phyloP scores from a whole-genome alignment of 805 yeast genomes.

The Tetrapisispora pingtungensis region DNA sequence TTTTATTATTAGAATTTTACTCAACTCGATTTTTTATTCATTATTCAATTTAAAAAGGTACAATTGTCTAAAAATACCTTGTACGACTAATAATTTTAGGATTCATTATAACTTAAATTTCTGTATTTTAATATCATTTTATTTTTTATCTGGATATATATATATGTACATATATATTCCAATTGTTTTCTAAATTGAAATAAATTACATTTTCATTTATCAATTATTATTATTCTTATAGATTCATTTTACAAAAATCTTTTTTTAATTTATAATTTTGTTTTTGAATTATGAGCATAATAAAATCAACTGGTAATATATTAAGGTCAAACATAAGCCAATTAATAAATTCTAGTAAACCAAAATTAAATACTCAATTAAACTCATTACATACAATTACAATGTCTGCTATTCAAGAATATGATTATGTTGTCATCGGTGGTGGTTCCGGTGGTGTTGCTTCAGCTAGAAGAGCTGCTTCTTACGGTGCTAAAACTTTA shows the following conservation, averaged over 20 bases:
- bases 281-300: background rate
- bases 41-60: too few relatives aligned
- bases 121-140: too few relatives aligned
- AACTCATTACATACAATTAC: constrained; percentile 9
- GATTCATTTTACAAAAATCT: background rate
- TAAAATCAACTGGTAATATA: background rate
- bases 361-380: background rate
- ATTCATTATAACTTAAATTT: too few relatives aligned
- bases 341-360: constrained; percentile 1
- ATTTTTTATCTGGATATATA: too few relatives aligned
- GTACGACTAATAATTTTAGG: too few relatives aligned
- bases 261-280: background rate
- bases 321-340: background rate
- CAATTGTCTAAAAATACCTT: too few relatives aligned
- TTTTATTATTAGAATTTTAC: too few relatives aligned
- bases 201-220: background rate
- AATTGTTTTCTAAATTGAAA: too few relatives aligned
- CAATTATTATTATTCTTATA: background rate
- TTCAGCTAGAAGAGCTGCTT: constrained; percentile 94
- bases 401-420: constrained; percentile 47
- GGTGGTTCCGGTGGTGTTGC: constrained; percentile 99
- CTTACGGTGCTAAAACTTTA: constrained; percentile 80
- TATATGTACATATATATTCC: background rate
- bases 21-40: too few relatives aligned
- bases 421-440: constrained; percentile 89